Evolutionary conservation across 2,329 filamentous ascomycete species (phyloP).

Genomic region (Clarireedia homoeocarpa): DNA sequence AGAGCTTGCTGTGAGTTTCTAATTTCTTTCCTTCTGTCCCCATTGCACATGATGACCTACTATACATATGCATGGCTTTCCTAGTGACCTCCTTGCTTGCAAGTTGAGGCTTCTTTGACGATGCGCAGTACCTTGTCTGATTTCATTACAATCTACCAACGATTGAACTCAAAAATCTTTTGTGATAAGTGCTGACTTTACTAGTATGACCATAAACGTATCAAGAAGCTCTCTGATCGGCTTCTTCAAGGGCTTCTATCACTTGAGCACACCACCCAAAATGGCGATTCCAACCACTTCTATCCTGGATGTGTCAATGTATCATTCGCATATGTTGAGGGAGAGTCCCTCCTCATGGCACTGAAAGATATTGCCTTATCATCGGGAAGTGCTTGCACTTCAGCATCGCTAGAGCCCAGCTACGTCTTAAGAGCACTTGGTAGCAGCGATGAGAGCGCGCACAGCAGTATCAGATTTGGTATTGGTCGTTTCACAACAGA

Average conservation of each 20-base stretch:
- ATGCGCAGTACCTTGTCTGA: slow-evolving; percentile 28
- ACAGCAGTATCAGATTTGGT: slow-evolving; percentile 95
- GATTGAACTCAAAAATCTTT: slow-evolving; percentile 23
- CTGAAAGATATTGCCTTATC: slow-evolving; percentile 96
- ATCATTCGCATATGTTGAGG: slow-evolving; percentile 96
- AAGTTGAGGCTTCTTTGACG: slow-evolving; percentile 31
- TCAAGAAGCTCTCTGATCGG: slow-evolving; percentile 74
- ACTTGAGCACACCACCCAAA: slow-evolving; percentile 87
- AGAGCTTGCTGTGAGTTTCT: slow-evolving; percentile 72
- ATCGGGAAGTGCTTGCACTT: slow-evolving; percentile 94
- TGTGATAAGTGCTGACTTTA: slow-evolving; percentile 17
- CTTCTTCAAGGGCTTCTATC: slow-evolving; percentile 74
- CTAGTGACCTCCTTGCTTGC: slow-evolving; percentile 51
- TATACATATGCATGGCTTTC: slow-evolving; percentile 85
- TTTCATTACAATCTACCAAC: not conserved
- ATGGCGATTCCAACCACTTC: slow-evolving; percentile 74
- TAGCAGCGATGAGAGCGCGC: slow-evolving; percentile 93
- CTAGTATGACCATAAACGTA: slow-evolving; percentile 86
- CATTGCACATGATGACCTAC: slow-evolving; percentile 65
- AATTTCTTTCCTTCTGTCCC: slow-evolving; percentile 13
- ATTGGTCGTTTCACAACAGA: slow-evolving; percentile 97
- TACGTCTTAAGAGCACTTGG: slow-evolving; percentile 92
- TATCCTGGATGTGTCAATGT: slow-evolving; percentile 98
- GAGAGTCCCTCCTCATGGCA: slow-evolving; percentile 95
- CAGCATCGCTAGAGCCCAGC: slow-evolving; percentile 89